A percentile compares a stretch with the other conserved stretches of the same genome.
Evolutionary conservation across 371 early-diverging fungal species (phyloP).

Genomic region (Rhizopus arrhizus): DNA sequence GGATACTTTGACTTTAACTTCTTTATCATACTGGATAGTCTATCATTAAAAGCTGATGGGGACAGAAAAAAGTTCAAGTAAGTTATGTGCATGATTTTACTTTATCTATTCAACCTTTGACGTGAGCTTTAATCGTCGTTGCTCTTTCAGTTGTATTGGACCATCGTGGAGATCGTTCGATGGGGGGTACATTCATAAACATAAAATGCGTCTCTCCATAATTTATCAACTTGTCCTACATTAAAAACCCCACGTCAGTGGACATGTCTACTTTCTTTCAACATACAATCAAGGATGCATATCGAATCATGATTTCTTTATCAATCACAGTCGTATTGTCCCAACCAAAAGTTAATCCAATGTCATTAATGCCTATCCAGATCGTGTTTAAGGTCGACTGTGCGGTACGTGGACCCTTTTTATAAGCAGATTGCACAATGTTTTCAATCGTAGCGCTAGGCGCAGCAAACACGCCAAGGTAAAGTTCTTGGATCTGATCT

Average conservation of each 20-base stretch:
- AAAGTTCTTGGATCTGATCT: conserved; percentile 34
- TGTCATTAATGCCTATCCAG: conserved; percentile 50
- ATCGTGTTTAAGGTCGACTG: conserved; percentile 31
- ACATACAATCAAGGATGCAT: conserved; percentile 28
- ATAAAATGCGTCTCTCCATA: conserved; percentile 33
- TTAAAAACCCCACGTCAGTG: too few species aligned
- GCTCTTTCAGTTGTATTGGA: conserved; percentile 4
- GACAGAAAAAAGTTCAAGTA: too few species aligned
- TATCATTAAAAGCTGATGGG: conserved; percentile 32
- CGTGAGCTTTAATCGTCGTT: conserved; percentile 19
- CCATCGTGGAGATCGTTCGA: conserved; percentile 42
- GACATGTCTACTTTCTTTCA: too few species aligned
- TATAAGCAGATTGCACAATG: conserved; percentile 11
- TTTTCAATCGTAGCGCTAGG: conserved; percentile 4
- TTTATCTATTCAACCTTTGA: conserved; percentile 22
- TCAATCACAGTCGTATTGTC: conserved; percentile 18
- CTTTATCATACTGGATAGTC: conserved; percentile 21
- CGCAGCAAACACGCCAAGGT: conserved; percentile 25
- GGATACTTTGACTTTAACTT: conserved; percentile 9
- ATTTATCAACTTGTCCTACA: conserved; percentile 25
- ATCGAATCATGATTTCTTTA: conserved; percentile 26
- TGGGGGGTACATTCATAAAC: conserved; percentile 42
- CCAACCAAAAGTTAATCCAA: conserved; percentile 37
- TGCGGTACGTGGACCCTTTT: conserved; percentile 11
- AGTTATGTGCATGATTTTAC: not conserved